Evolutionary conservation across 805 yeast species (phyloP), one percentile per base, ranked within the genome.

Genomic region (Monosporozyma aquatica): DNA sequence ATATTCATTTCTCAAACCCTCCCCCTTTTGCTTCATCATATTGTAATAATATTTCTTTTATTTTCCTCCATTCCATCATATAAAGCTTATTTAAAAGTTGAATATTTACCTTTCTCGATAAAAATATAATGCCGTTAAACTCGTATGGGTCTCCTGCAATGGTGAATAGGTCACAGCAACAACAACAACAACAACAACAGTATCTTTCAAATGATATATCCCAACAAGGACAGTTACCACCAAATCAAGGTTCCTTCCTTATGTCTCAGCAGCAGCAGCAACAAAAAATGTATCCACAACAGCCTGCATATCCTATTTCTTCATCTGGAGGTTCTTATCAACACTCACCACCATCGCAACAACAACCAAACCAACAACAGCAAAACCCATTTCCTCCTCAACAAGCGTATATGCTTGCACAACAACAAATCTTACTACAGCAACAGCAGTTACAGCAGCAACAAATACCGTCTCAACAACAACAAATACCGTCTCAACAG

Each of bases 401-500:
- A 35, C 38, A 37, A 24, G 28, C 14, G 13, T 35, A 35, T 24
- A 35, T n/a, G n/a, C n/a, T 21, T 23, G 11, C 22, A 7, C 34
- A n/a, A 18, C 39, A 22, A 26, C 29, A 24, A 17, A n/a, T n/a
- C n/a, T 29, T 24, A 20, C 39, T 8, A 36, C 41, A 29, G 9
- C 40, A 37, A 14, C 40, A 26, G 6, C 21, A 15, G n/a, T 4
- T 17, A 9, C 21, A 15, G 6, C 33, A 17, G 13, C 40, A 26
- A 27, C 28, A n/a, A 36, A 18, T 11, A 13, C 39, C n/a, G 27
- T 27, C 22, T 3, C 30, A 25, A 27, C 40, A 27, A 13, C 34
- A 21, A 27, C 40, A 37, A 37, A 25, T 21, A 15, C 30, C 23
- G 18, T 25, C 13, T 8, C 30, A 24, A 18, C 39, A 37, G 21